Evolutionary conservation across 805 yeast genomes (phyloP), one percentile per base, ranked within the genome.

Genomic region (Lipomyces spencermartinsiae): DNA sequence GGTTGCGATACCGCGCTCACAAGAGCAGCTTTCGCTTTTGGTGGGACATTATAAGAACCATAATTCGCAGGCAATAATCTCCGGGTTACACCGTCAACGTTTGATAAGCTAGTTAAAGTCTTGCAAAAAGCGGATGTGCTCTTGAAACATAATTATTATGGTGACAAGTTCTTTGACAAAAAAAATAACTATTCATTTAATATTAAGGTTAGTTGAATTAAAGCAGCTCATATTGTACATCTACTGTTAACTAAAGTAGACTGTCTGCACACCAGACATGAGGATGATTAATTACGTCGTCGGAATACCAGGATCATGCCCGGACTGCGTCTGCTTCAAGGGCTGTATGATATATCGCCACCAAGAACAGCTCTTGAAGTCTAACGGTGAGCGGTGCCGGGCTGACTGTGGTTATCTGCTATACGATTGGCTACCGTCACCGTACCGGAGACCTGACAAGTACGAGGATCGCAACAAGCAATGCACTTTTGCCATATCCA

Each of bases 391-490:
- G 22, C 7, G n/a, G 53, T 46, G 53, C 22, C 4, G 53, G 53
- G 53, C 53, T 46, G 53, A 46, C 22, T n/a, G 22, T 16, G 53
- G 53, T 3, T 46, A 46, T 46, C 53, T 3, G 22, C n/a, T 46
- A n/a, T 19, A 46, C 22, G 22, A n/a, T n/a, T 46, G 53, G 53
- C 53, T 46, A 4, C 53, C 53, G 7, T n/a, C 22, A n/a, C 53
- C 53, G 4, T 46, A 46, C 22, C 53, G 53, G 53, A 16, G 4
- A n/a, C 53, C 53, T n/a, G 53, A 46, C n/a, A 46, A 46, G 53
- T 16, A 46, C 22, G 22, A 16, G 22, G 22, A 19, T n/a, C 22
- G 22, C n/a, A 46, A 46, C 22, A 19, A 19, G 4, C n/a, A n/a
- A n/a, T 46, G 22, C 53, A 46, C 1, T 19, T 46, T 16, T 19